Evolutionary conservation across 192 early-diverging fungal species (phyloP), one percentile per base, ranked within the genome.

Genomic region (Mortierella antarctica): DNA sequence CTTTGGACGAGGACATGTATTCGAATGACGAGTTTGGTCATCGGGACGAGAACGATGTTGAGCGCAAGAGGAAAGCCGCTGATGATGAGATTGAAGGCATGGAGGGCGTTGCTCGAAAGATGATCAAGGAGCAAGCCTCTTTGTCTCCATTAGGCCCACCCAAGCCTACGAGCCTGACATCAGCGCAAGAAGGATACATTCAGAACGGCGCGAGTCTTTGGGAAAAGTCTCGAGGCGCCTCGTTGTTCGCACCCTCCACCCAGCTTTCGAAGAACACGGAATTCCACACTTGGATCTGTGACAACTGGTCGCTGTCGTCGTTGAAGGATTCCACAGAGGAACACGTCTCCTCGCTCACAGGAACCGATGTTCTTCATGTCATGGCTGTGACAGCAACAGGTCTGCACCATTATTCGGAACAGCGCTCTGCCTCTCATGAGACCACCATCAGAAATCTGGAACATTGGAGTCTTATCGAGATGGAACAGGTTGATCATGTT

Each of bases 391-490:
- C 77, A 2, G 63, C 58, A 4, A 72, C 70, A 14, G 77, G 77
- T 46, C 50, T 80, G 17, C 77, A 80, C 44, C 70, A 80, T 56
- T 80, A 46, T 42, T 51, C 46, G n/a, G 77, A 80, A 21, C 66
- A 44, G 23, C 52, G 31, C 2, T 52, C 63, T 9, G 8, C 18
- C 3, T 18, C 41, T 4, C 44, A 31, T 15, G 51, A 44, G 11
- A 10, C 46, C 7, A 2, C 65, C 10, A 14, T 45, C 39, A 18
- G 70, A 12, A 62, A 65, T 60, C 21, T 80, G 58, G 77, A 72
- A 48, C 77, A 80, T 31, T 80, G 77, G 77, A 80, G 70, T 47
- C 23, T 80, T 20, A 8, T 80, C 17, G 77, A 80, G 53, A 67
- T 80, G 10, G 77, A 80, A 31, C 11, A 67, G 8, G 8, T 80